These are phyloP conservation scores for Solioccasus polychromus DNA, from an alignment of 768 basidiomycete species.

Conservation along the genomic window DNA sequence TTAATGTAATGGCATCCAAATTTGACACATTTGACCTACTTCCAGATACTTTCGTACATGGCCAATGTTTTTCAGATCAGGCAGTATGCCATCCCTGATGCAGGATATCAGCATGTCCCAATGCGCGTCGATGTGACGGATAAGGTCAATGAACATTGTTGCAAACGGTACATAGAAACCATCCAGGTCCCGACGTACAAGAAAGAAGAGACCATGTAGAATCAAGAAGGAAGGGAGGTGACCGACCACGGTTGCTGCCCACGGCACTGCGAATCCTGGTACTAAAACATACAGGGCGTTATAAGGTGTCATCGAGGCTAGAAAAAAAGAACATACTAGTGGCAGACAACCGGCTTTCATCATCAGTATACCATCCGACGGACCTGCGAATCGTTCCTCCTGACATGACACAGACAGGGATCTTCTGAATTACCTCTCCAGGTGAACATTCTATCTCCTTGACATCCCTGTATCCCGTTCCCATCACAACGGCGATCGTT, in stretches of 20 bases:
- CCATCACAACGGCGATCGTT: neutral
- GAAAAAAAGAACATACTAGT: neutral
- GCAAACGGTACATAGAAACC: constrained; percentile 3
- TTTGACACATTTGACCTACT: neutral
- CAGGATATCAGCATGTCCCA: constrained; percentile 17
- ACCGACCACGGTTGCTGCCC: constrained; percentile 13
- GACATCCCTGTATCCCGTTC: neutral
- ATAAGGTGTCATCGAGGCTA: neutral
- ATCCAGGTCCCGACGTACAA: constrained; percentile 3
- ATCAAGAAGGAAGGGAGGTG: constrained; percentile 16
- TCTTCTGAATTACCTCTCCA: constrained; percentile 4
- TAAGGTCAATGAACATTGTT: constrained; percentile 11
- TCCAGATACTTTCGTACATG: constrained; percentile 15
- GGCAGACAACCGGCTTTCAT: constrained; percentile 6
- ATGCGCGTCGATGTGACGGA: constrained; percentile 13
- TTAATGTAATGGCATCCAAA: no score
- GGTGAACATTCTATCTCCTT: constrained; percentile 8
- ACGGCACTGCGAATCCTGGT: constrained; percentile 11
- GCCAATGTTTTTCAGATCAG: constrained; percentile 11
- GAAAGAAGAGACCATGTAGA: constrained; percentile 23
- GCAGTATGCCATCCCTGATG: constrained; percentile 13
- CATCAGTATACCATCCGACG: constrained; percentile 11
- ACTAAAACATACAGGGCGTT: constrained; percentile 4
- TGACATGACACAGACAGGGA: constrained; percentile 4
- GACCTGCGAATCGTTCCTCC: constrained; percentile 1